Conservation (phyloP, 208 protist species). For the Leishmania tropica region DNA sequence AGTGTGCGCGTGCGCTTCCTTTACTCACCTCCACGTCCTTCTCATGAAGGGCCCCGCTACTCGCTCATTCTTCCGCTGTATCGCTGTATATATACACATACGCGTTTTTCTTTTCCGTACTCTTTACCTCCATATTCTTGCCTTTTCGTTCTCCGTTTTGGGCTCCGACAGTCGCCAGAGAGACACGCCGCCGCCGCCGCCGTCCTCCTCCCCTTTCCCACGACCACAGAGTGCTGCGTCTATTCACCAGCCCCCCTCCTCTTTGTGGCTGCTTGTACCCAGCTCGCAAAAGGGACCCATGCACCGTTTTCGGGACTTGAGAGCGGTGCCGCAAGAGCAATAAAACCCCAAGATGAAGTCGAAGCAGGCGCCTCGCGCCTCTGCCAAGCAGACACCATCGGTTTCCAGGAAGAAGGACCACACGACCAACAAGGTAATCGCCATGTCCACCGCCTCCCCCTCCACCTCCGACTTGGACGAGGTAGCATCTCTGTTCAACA, state of each 20-base stretch:
- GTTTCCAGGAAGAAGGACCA: neutral
- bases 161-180: neutral
- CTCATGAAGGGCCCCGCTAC: neutral
- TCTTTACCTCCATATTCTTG: too few species aligned
- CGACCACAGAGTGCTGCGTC: neutral
- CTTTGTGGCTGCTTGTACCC: neutral
- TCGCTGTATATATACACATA: too few species aligned
- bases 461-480: constrained; percentile 18
- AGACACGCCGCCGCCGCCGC: neutral
- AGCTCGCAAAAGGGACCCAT: neutral
- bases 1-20: neutral
- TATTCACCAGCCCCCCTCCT: neutral
- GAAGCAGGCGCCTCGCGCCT: constrained; percentile 6
- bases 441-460: neutral
- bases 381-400: constrained; percentile 14
- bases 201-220: neutral
- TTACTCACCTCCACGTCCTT: neutral
- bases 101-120: too few species aligned
- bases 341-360: constrained; percentile 8
- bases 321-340: neutral
- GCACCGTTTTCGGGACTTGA: neutral
- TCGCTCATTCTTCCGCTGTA: neutral
- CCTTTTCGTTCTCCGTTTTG: neutral
- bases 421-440: neutral
- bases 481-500: constrained; percentile 22